Conservation (phyloP, 1,139 yeast genomes). For the Geotrichum fermentans region DNA sequence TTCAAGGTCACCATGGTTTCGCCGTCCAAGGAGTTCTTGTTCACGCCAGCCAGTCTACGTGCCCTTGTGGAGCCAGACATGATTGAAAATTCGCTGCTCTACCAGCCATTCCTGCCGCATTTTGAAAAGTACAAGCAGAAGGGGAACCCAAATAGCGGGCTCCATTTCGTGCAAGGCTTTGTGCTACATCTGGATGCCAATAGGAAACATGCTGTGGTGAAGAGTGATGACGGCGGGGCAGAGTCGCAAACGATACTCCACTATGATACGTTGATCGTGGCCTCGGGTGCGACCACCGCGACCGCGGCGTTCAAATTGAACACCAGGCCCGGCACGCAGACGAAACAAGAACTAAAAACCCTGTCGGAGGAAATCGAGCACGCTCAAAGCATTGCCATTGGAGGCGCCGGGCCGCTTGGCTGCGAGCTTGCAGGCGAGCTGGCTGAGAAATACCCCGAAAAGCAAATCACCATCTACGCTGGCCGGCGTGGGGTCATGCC, state of each 20-base stretch:
- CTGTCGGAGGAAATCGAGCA: background rate
- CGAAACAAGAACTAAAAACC: background rate
- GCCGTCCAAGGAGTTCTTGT: constrained; percentile 7
- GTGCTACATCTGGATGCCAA: background rate
- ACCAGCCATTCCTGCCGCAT: background rate
- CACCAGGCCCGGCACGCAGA: background rate
- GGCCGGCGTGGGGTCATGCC: constrained; percentile 10
- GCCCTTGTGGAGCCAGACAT: constrained; percentile 12
- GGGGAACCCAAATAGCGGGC: constrained; percentile 8
- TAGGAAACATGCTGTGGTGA: background rate
- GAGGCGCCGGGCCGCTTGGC: constrained; percentile 14
- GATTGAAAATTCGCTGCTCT: constrained; percentile 7
- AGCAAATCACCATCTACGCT: constrained; percentile 8
- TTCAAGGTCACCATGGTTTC: constrained; percentile 9
- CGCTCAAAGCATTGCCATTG: constrained; percentile 11
- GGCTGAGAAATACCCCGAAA: constrained; percentile 9
- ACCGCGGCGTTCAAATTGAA: constrained; percentile 3
- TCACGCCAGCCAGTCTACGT: constrained; percentile 4
- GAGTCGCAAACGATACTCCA: background rate
- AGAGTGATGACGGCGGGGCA: background rate
- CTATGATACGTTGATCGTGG: constrained; percentile 6
- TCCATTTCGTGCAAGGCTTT: constrained; percentile 7
- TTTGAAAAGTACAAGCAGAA: constrained; percentile 1
- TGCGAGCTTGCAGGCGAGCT: constrained; percentile 13
- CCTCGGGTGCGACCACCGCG: constrained; percentile 9